These are phyloP conservation scores for Pleurotus djamor DNA, from an alignment of 768 basidiomycete species.

Conservation along the genomic window DNA sequence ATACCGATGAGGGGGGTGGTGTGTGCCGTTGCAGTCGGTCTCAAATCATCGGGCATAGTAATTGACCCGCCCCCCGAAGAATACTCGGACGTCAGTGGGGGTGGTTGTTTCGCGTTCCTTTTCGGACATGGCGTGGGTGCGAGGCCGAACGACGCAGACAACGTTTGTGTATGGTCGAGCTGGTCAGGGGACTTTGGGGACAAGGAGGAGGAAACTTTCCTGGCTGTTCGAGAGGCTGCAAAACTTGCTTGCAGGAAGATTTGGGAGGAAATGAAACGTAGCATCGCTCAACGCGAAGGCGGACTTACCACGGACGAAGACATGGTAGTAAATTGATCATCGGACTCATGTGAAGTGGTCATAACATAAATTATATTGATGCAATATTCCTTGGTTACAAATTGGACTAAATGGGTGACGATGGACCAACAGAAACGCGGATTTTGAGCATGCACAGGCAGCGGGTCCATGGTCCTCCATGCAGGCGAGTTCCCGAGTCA, in stretches of 20 bases:
- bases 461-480: no score
- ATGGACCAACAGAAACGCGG: no score
- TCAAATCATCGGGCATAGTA: slow-evolving; percentile 36
- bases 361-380: no score
- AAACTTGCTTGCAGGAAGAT: slow-evolving; percentile 40
- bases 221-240: slow-evolving; percentile 50
- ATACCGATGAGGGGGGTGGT: slow-evolving; percentile 76
- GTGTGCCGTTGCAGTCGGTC: slow-evolving; percentile 54
- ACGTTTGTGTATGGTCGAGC: slow-evolving; percentile 55
- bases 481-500: slow-evolving; percentile 34
- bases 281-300: slow-evolving; percentile 18
- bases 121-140: slow-evolving; percentile 27
- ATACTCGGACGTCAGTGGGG: slow-evolving; percentile 27
- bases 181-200: slow-evolving; percentile 35
- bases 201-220: slow-evolving; percentile 35
- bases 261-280: slow-evolving; percentile 46
- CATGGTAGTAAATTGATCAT: background rate
- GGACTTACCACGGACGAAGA: no score
- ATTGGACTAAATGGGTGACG: no score
- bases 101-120: slow-evolving; percentile 74
- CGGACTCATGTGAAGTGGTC: background rate
- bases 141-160: slow-evolving; percentile 8
- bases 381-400: no score
- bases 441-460: no score
- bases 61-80: slow-evolving; percentile 54